Conservation (phyloP, 345 rosid species). For the Rhodamnia argentea region DNA sequence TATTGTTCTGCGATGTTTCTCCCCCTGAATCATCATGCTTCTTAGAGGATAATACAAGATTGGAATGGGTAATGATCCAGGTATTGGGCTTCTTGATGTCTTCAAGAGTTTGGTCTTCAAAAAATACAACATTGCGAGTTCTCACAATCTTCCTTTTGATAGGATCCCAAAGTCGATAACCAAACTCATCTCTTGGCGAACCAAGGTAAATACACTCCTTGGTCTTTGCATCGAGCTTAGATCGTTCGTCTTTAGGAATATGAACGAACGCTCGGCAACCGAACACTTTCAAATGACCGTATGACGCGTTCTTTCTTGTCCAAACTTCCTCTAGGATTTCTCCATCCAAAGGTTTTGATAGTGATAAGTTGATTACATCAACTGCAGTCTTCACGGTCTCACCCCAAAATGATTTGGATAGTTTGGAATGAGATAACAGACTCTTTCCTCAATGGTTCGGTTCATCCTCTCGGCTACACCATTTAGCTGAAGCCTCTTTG, state of each 20-base stretch:
- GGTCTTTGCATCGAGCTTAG: background rate
- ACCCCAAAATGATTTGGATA: too few relatives aligned
- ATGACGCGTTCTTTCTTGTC: background rate
- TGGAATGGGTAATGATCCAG: too few relatives aligned
- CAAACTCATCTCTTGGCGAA: background rate
- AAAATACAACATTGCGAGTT: background rate
- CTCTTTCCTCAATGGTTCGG: too few relatives aligned
- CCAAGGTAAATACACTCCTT: background rate
- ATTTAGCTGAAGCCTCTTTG: too few relatives aligned
- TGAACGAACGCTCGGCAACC: background rate
- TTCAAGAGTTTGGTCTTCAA: background rate
- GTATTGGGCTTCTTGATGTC: background rate
- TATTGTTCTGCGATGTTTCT: too few relatives aligned
- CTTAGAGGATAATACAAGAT: background rate
- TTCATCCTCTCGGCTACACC: too few relatives aligned
- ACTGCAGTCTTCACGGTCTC: too few relatives aligned
- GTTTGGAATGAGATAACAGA: too few relatives aligned
- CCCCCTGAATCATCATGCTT: background rate
- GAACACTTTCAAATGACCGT: background rate
- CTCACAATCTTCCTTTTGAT: background rate
- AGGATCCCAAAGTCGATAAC: background rate
- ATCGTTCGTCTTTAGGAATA: background rate
- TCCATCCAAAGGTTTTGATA: too few relatives aligned
- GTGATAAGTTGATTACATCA: too few relatives aligned
- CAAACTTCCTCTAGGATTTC: too few relatives aligned